Evolutionary conservation across 2,329 filamentous ascomycete species (phyloP).

Genomic region (Huntiella savannae): DNA sequence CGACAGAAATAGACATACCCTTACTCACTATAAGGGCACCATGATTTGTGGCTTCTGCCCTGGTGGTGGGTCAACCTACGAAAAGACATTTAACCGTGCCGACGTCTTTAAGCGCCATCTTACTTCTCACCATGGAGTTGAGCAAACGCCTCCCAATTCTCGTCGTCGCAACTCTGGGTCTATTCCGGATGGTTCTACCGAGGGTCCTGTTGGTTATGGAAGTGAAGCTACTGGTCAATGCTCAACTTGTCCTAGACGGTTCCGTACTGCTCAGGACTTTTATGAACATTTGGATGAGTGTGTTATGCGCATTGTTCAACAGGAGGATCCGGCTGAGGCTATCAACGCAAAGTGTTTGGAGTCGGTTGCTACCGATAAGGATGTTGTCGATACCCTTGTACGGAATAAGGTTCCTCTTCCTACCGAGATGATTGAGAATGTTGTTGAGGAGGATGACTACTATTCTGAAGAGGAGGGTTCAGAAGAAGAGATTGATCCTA

Average conservation of each 20-base stretch:
- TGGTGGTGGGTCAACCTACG: slow-evolving; percentile 67
- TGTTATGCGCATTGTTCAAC: slow-evolving; percentile 51
- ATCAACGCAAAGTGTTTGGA: slow-evolving; percentile 49
- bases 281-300: slow-evolving; percentile 87
- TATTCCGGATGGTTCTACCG: slow-evolving; percentile 17
- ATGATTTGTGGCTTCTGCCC: slow-evolving; percentile 96
- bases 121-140: slow-evolving; percentile 76
- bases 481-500: slow-evolving; percentile 16
- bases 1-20: slow-evolving; percentile 84
- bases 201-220: slow-evolving; percentile 52
- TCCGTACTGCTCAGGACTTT: slow-evolving; percentile 88
- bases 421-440: slow-evolving; percentile 29
- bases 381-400: slow-evolving; percentile 42
- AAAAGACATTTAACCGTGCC: slow-evolving; percentile 90
- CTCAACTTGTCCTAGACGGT: slow-evolving; percentile 80
- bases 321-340: slow-evolving; percentile 49
- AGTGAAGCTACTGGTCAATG: slow-evolving; percentile 80
- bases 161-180: slow-evolving; percentile 44
- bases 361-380: slow-evolving; percentile 44
- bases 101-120: slow-evolving; percentile 93
- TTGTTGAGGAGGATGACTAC: slow-evolving; percentile 31
- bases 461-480: slow-evolving; percentile 27
- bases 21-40: slow-evolving; percentile 92
- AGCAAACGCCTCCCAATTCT: slow-evolving; percentile 83
- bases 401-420: slow-evolving; percentile 39